Percentiles rank a stretch among this genome's conserved stretches.
Conservation (phyloP, 1,139 yeast species). For the Protomyces macrosporus region DNA sequence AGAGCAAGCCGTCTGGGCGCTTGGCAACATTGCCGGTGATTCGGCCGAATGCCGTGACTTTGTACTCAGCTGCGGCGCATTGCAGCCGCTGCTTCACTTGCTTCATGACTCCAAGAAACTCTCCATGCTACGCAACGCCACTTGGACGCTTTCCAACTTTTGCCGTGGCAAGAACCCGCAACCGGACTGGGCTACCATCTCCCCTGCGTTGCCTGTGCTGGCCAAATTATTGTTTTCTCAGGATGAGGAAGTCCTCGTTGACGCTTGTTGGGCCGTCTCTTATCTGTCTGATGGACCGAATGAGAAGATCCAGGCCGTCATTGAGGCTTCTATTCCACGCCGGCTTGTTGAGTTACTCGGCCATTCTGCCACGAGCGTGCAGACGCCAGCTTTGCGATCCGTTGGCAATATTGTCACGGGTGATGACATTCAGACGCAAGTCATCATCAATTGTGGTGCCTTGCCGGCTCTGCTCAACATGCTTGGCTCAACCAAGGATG, state of each 20-base stretch:
- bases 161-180: conserved; percentile 96
- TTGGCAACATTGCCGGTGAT: conserved; percentile 98
- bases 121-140: conserved; percentile 86
- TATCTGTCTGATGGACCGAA: conserved; percentile 88
- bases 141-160: conserved; percentile 94
- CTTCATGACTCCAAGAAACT: conserved; percentile 73
- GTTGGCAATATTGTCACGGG: conserved; percentile 98
- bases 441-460: conserved; percentile 89
- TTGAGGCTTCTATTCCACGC: conserved; percentile 92
- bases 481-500: conserved; percentile 78
- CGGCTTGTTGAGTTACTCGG: conserved; percentile 73
- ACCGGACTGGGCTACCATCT: conserved; percentile 85
- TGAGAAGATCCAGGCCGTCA: conserved; percentile 92
- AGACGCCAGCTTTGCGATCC: conserved; percentile 95
- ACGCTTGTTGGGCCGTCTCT: conserved; percentile 98
- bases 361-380: conserved; percentile 79
- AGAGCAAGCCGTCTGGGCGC: conserved; percentile 98
- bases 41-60: conserved; percentile 82
- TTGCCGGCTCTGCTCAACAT: conserved; percentile 77
- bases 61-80: conserved; percentile 78
- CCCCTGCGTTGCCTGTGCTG: conserved; percentile 82
- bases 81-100: conserved; percentile 76
- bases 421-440: conserved; percentile 89
- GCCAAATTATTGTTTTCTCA: conserved; percentile 84
- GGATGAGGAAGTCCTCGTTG: conserved; percentile 89